These are phyloP conservation scores for Magnusiomyces fungicola DNA, from an alignment of 1,139 yeast genomes.

Conservation along the genomic window DNA sequence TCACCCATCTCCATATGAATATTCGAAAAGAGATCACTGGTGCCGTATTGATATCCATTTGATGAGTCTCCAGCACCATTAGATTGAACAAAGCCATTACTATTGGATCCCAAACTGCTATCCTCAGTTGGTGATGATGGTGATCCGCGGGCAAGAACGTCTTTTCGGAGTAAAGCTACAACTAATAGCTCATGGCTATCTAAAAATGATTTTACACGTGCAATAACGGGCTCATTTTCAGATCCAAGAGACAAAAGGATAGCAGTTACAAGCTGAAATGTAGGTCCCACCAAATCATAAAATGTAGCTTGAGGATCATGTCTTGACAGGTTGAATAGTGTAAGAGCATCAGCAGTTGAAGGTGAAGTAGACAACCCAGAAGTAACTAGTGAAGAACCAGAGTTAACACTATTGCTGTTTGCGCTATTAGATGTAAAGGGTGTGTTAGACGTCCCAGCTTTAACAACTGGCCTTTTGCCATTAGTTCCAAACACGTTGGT, in stretches of 20 bases:
- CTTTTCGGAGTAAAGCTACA: conserved; percentile 65
- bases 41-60: not conserved
- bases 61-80: not conserved
- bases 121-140: too few species aligned
- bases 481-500: not conserved
- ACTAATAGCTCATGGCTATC: conserved; percentile 49
- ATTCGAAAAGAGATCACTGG: too few species aligned
- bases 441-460: not conserved
- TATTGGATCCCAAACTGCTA: conserved; percentile 6
- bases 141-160: conserved; percentile 30
- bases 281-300: conserved; percentile 67
- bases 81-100: not conserved
- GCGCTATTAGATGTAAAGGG: not conserved
- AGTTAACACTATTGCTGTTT: not conserved
- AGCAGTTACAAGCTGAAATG: conserved; percentile 66
- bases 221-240: conserved; percentile 56
- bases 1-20: too few species aligned
- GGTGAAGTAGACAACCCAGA: not conserved
- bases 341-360: not conserved
- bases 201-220: conserved; percentile 48
- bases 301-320: conserved; percentile 27
- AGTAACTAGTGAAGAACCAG: not conserved
- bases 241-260: conserved; percentile 73
- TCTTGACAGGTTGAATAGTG: not conserved
- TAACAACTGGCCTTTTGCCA: not conserved